Evolutionary conservation across 192 early-diverging fungal species (phyloP), one percentile per base, ranked within the genome.

Genomic region (Coemansia sp.): DNA sequence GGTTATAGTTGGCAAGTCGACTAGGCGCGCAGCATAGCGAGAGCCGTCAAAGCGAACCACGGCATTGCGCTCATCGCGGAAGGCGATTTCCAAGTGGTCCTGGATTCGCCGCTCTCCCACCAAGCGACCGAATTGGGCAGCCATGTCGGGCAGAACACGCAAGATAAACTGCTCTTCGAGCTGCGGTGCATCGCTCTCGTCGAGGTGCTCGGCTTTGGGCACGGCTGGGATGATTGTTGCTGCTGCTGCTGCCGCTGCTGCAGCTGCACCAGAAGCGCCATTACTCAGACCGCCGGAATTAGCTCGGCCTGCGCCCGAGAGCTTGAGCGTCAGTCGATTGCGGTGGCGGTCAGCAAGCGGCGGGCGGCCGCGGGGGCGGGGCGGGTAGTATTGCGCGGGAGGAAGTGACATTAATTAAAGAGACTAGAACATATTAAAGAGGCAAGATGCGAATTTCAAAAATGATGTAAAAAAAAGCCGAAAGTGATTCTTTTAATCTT

Each of bases 81-180:
- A 80, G 50, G 39, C 63, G 18, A 80, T 80, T 33, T 68, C 61
- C 61, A 79, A 14, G 20, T 59, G 51, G 34, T 79, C 76, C 11
- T 72, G 70, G 18, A 79, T 79, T 33, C 42, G 57, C 16, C 76
- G 70, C 18, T 79, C 76, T 23, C 33, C 59, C 0, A 79, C 76
- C 0, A 62, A 65, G 9, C 63, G 65, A 33, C 59, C 55, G 42
- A 79, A 79, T 3, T 62, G 50, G 2, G 61, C 48, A 1, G 76
- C 39, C 71, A 79, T 79, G 14, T 69, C 67, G 0, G 76, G 76
- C 1, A 79, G 48, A 16, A 79, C 76, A 0, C 76, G 76, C 9
- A 79, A 43, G 13, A 79, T 57, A 43, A 79, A 73, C 26, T 79
- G 76, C 51, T 79, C 76, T 20, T 79, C 76, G 16, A 79, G 62